Evolutionary conservation across 2,329 filamentous ascomycete genomes (phyloP), one percentile per base, ranked within the genome.

Genomic region (Fusarium coffeatum): DNA sequence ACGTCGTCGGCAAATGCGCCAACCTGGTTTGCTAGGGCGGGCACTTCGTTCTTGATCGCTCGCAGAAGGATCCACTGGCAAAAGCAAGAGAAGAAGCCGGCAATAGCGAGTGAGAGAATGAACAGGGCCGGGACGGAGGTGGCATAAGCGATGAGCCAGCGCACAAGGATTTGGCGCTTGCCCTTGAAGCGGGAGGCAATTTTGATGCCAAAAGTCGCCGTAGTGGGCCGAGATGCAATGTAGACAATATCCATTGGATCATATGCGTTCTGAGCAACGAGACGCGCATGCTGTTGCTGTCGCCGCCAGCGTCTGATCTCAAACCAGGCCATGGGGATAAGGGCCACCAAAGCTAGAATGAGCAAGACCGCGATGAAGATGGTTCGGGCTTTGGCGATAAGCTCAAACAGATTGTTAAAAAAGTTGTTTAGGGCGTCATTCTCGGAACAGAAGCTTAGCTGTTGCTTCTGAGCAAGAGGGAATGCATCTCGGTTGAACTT

Each of bases 211-310:
- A 87, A 82, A 3, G 86, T 85, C 2, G 93, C 88, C 2, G 93
- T 93, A 73, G 91, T 89, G 3, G 95, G 94, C 23, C 93, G 89
- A 34, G 93, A 94, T 32, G 91, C 89, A 71, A 98, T 92, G 80
- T 98, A 97, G 43, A 97, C 88, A 37, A 94, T 89, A 77, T 98
- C 95, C 86, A 97, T 89, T 1, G 92, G 87, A 75, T 98, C 94
- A 76, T 90, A 89, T 30, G 88, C 87, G 58, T 90, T 84, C 71
- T 87, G 83, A 47, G 85, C 83, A 72, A 97, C 86, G 32, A 94
- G 83, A 58, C 85, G 83, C 23, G 92, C 88, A 62, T 91, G 90
- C 71, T 90, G 84, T 78, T 91, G 88, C 85, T 94, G 92, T 32
- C 84, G 86, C 47, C 88, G 87, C 89, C 91, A 98, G 56, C 92